These are phyloP conservation scores for Hypholoma fasciculare DNA, from an alignment of 768 basidiomycete species.

Conservation along the genomic window DNA sequence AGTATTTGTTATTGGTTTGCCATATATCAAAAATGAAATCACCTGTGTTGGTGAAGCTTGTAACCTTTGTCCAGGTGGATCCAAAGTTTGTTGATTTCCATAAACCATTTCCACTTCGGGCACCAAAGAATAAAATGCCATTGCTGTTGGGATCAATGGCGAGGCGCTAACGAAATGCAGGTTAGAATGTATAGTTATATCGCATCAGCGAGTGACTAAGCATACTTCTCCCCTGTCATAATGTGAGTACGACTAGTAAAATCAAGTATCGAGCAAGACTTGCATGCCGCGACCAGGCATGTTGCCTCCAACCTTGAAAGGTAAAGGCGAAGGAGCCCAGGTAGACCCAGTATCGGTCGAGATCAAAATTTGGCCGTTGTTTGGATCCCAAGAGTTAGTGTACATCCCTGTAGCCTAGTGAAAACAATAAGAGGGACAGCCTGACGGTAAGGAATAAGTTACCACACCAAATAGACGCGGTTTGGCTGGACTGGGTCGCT, in stretches of 20 bases:
- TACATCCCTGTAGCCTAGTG: slow-evolving; percentile 58
- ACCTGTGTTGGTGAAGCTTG: slow-evolving; percentile 60
- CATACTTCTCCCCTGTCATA: slow-evolving; percentile 47
- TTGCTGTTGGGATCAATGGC: slow-evolving; percentile 65
- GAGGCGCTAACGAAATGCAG: slow-evolving; percentile 41
- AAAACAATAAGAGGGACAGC: neutral
- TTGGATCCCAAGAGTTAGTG: slow-evolving; percentile 62
- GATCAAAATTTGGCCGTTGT: slow-evolving; percentile 61
- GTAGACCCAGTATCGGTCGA: slow-evolving; percentile 60
- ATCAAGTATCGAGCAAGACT: slow-evolving; percentile 15
- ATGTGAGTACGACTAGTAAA: neutral
- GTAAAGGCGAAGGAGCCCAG: slow-evolving; percentile 48
- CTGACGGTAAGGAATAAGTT: neutral
- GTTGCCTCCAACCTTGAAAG: slow-evolving; percentile 71
- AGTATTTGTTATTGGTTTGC: neutral
- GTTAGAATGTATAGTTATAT: neutral
- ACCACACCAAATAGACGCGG: slow-evolving; percentile 50
- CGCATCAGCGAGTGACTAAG: neutral
- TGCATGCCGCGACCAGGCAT: slow-evolving; percentile 70
- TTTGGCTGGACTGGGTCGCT: slow-evolving; percentile 59
- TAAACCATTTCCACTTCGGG: slow-evolving; percentile 62
- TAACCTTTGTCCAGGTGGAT: slow-evolving; percentile 58
- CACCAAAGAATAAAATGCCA: slow-evolving; percentile 62
- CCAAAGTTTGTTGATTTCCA: slow-evolving; percentile 68
- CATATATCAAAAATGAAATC: neutral